Percentiles rank a stretch among this genome's conserved stretches.
phyloP scores from a whole-genome alignment of 2,329 filamentous ascomycete species.

The Nigrograna mackinnonii region DNA sequence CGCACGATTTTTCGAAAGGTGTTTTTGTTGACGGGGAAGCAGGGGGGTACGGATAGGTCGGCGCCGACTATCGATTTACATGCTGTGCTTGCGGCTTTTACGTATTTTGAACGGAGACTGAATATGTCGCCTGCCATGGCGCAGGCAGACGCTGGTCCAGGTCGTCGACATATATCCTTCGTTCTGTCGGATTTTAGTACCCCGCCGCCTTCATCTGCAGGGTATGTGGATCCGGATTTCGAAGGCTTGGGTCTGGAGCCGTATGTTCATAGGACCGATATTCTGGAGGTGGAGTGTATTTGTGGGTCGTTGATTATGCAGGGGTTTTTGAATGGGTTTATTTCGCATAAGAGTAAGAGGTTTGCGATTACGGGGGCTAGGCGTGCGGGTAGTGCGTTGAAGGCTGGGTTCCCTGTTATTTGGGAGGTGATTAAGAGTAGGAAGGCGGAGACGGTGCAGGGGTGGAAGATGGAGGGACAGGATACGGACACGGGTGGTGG shows the following conservation, averaged over 20 bases:
- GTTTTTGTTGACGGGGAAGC: constrained; percentile 78
- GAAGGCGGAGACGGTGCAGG: constrained; percentile 68
- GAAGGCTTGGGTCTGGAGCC: constrained; percentile 33
- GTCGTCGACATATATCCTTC: constrained; percentile 45
- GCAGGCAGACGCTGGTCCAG: constrained; percentile 29
- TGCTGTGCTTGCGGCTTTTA: constrained; percentile 67
- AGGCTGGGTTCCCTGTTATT: constrained; percentile 75
- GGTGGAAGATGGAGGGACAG: constrained; percentile 65
- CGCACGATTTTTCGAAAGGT: constrained; percentile 76
- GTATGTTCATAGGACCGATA: constrained; percentile 49
- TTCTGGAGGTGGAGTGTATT: constrained; percentile 74
- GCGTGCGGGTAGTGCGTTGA: constrained; percentile 54
- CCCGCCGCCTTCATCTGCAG: constrained; percentile 41
- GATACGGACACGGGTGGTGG: constrained; percentile 43
- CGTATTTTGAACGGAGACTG: constrained; percentile 64
- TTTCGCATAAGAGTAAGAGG: constrained; percentile 74
- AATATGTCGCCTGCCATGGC: constrained; percentile 29
- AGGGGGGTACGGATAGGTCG: constrained; percentile 60
- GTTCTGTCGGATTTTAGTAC: constrained; percentile 54
- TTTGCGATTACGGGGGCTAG: constrained; percentile 84
- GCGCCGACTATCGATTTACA: constrained; percentile 76
- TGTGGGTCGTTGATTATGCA: constrained; percentile 78
- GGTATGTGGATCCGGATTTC: constrained; percentile 52
- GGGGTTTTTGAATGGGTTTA: constrained; percentile 80
- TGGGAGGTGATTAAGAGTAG: constrained; percentile 69